These are phyloP conservation scores for Macrophomina pseudophaseolina DNA, from an alignment of 2,329 filamentous ascomycete species.

Conservation along the genomic window DNA sequence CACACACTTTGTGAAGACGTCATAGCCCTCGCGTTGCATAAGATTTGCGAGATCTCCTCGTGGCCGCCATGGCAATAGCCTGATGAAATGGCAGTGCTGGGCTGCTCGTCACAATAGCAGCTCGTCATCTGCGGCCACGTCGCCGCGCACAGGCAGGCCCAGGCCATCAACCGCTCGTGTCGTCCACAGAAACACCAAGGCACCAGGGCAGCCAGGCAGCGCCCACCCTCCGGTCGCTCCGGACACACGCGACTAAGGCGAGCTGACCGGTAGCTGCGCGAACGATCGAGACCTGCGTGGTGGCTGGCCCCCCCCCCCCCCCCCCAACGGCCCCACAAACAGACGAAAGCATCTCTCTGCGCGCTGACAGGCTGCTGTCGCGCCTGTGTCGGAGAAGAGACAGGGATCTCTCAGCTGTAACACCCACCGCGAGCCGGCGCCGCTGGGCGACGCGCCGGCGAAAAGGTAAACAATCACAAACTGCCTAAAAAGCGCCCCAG, in stretches of 20 bases:
- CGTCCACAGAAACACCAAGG: conserved; percentile 31
- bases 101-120: conserved; percentile 7
- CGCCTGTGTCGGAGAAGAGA: conserved; percentile 29
- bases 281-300: conserved; percentile 16
- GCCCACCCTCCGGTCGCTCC: conserved; percentile 26
- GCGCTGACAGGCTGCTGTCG: conserved; percentile 38
- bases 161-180: conserved; percentile 13
- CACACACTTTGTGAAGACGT: conserved; percentile 6
- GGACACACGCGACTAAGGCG: conserved; percentile 18
- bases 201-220: conserved; percentile 30
- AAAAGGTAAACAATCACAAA: conserved; percentile 28
- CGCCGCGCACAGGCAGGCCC: not conserved
- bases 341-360: conserved; percentile 34
- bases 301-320: conserved; percentile 12
- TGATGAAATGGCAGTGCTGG: conserved; percentile 4
- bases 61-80: conserved; percentile 13
- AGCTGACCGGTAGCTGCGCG: conserved; percentile 35
- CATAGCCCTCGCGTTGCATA: conserved; percentile 17
- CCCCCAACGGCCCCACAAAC: conserved; percentile 34
- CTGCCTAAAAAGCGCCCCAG: conserved; percentile 18
- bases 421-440: conserved; percentile 12
- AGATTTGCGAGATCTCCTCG: conserved; percentile 17
- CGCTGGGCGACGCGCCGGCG: conserved; percentile 22
- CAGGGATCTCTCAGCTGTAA: conserved; percentile 15
- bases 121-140: conserved; percentile 5